Conservation (phyloP, 768 basidiomycete genomes). For the Russula dissimulans region DNA sequence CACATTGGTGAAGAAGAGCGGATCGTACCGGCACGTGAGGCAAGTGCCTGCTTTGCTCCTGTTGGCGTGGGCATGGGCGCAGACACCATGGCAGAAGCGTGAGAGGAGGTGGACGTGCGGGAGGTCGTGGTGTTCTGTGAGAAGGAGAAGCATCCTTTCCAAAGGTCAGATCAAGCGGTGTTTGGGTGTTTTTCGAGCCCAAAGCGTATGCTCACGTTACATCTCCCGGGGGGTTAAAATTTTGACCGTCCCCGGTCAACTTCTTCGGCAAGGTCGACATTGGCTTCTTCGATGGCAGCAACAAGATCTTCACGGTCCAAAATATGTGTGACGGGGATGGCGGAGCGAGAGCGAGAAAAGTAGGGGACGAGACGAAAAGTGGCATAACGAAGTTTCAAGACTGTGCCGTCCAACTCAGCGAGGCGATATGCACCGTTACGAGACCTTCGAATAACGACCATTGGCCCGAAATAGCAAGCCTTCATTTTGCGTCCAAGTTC, state of each 20-base stretch:
- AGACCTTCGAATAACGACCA: conserved; percentile 16
- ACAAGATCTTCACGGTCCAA: neutral
- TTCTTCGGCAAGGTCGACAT: too few relatives aligned
- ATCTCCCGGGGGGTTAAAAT: too few relatives aligned
- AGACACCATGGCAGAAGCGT: conserved; percentile 1
- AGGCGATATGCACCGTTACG: conserved; percentile 15
- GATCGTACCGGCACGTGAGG: conserved; percentile 23
- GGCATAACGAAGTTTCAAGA: conserved; percentile 10
- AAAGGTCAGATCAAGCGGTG: too few relatives aligned
- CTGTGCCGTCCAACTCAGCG: conserved; percentile 21
- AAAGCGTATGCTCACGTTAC: too few relatives aligned
- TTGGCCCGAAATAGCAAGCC: conserved; percentile 16
- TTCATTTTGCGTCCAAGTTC: conserved; percentile 20
- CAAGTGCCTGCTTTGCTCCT: conserved; percentile 17
- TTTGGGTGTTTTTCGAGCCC: too few relatives aligned
- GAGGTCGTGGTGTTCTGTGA: conserved; percentile 47
- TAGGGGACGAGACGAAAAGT: conserved; percentile 23
- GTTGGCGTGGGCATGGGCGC: neutral
- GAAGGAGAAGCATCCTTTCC: conserved; percentile 4
- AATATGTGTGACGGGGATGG: neutral
- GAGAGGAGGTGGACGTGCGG: conserved; percentile 27
- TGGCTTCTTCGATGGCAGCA: too few relatives aligned
- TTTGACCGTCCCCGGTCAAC: too few relatives aligned
- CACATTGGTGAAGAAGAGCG: conserved; percentile 24
- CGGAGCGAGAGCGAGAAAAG: neutral